These are phyloP conservation scores for Diospyros lotus DNA, from an alignment of 148 eudicot species.

Conservation along the genomic window DNA sequence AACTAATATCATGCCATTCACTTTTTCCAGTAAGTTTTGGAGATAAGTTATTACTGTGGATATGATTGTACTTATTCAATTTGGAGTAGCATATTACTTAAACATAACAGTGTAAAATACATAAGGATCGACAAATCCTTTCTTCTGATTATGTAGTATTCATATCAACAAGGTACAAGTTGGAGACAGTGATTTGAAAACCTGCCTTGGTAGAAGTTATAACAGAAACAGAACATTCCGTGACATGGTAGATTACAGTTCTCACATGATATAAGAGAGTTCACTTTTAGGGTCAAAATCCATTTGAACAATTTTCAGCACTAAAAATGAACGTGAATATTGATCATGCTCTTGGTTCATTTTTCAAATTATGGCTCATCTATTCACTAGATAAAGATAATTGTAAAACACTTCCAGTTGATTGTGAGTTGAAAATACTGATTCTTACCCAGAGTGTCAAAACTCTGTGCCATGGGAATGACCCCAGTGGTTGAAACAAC, in stretches of 20 bases:
- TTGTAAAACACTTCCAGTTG: background rate
- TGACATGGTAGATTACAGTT: too few species aligned
- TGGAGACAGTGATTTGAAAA: too few species aligned
- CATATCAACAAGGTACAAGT: too few species aligned
- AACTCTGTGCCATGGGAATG: slow-evolving; percentile 92
- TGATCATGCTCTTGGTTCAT: too few species aligned
- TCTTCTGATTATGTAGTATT: background rate
- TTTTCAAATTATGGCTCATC: too few species aligned
- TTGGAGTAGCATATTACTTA: background rate
- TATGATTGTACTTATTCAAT: background rate
- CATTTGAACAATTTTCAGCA: too few species aligned
- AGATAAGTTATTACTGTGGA: background rate
- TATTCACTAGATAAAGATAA: slow-evolving; percentile 35
- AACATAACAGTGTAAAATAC: background rate
- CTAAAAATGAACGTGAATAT: too few species aligned
- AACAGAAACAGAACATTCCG: too few species aligned
- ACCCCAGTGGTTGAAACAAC: slow-evolving; percentile 68
- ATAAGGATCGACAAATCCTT: background rate
- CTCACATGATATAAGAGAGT: too few species aligned
- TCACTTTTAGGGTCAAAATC: too few species aligned
- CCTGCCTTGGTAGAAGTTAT: too few species aligned
- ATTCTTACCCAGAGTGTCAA: slow-evolving; percentile 82
- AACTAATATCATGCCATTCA: too few species aligned
- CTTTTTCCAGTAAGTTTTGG: background rate
- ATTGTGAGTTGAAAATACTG: background rate